Conservation (phyloP, 2,329 filamentous ascomycete genomes). For the Metarhizium anisopliae region DNA sequence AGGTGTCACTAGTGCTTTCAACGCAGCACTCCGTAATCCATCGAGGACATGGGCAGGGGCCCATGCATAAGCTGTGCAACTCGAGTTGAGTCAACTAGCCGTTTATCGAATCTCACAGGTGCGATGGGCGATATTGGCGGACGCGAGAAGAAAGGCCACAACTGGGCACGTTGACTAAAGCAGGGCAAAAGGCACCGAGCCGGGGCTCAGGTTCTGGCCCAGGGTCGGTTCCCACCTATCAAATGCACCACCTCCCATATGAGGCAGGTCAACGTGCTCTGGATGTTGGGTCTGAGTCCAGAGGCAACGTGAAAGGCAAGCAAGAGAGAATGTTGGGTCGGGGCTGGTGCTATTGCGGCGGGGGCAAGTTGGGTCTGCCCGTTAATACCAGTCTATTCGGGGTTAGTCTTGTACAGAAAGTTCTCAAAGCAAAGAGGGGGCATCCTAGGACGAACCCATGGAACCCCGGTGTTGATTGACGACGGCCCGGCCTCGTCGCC, state of each 20-base stretch:
- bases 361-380: too few species aligned
- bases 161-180: too few species aligned
- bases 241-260: constrained; percentile 2
- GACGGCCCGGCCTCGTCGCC: background rate
- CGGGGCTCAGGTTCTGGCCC: background rate
- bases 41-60: background rate
- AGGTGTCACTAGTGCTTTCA: background rate
- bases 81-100: background rate
- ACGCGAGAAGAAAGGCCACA: background rate
- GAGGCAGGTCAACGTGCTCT: constrained; percentile 1
- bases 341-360: background rate
- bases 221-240: background rate
- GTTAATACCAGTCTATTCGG: background rate
- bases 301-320: background rate
- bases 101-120: background rate
- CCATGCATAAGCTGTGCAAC: background rate
- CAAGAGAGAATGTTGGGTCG: background rate
- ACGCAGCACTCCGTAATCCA: background rate
- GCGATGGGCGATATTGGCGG: background rate
- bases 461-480: background rate
- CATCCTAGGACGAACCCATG: background rate
- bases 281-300: background rate
- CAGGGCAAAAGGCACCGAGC: too few species aligned
- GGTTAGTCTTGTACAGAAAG: background rate
- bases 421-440: background rate